Evolutionary conservation across 768 basidiomycete species (phyloP), one percentile per base, ranked within the genome.

Genomic region (Kwoniella botswanensis): DNA sequence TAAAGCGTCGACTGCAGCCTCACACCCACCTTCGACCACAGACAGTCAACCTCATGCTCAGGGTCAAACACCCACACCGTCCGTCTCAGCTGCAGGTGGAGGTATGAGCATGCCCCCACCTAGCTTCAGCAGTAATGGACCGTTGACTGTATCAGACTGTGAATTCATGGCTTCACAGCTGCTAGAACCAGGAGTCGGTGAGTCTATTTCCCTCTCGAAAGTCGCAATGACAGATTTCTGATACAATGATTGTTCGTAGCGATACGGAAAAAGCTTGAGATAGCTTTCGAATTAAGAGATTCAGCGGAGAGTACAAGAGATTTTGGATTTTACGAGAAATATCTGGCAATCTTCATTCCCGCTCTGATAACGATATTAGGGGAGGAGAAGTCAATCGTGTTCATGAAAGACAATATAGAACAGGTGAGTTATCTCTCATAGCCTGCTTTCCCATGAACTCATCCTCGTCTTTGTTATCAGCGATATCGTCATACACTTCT

Each of bases 401-500:
- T 84, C 67, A 63, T 72, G 57, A 80, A 79, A 68, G 84, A 85
- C 24, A 73, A 70, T 60, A 57, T 74, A 5, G 84, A 85, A 44
- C 84, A 85, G 70, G 83, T 84, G 61, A 60, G 79, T 75, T 6
- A 22, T 21, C 5, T 43, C 18, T 21, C 18, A 13, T 52, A 22
- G 29, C 11, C 21, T 10, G 15, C 50, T 10, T 17, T 22, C 2
- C 62, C 17, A 17, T 42, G 21, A 2, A 52, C 15, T n/a, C 53
- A 35, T 59, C 54, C 13, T 57, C 22, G 65, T 13, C 15, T 11
- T 42, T 2, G 17, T 7, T 3, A 41, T 15, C 91, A 91, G 84
- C 88, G 90, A 75, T 93, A 96, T 78, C 92, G 97, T 56, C 90
- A 92, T 74, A 89, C 90, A 50, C 87, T 97, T 17, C 87, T 98